Evolutionary conservation across 768 basidiomycete species (phyloP), one percentile per base, ranked within the genome.

Genomic region (Kwoniella sp.): DNA sequence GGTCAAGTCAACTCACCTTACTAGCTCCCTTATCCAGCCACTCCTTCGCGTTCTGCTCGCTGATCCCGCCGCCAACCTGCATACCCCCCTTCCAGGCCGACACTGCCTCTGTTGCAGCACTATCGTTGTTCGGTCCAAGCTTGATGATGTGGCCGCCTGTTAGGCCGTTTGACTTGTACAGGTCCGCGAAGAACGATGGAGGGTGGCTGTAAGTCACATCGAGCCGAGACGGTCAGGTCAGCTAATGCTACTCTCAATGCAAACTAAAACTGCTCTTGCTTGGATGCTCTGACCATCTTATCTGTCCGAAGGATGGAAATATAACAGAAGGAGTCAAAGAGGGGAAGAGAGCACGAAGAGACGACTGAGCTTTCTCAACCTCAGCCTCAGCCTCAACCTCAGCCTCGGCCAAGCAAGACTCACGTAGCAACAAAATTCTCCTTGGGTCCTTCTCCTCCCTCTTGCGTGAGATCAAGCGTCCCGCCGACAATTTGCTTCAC

Each of bases 401-500:
- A 34, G 34, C 41, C 41, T 45, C 41, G 50, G 11, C 15, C 50
- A 41, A 41, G 9, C 37, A n/a, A 12, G n/a, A 83, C 86, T 72
- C 73, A 89, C 94, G 87, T 90, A 66, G 94, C 87, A 48, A 96
- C 87, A 75, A 94, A 98, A 80, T 99, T 98, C 23, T 69, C 63
- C 37, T 61, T 66, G 13, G 68, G 64, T 20, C 68, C 92, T 94
- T 79, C 86, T 86, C 70, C 96, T 84, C 45, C 77, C 86, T 34
- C 85, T 78, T 25, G 80, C 72, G 48, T 61, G 8, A 78, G 50
- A 22, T 90, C 90, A 30, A 99, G 85, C 3, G 93, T 94, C 2
- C 94, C 92, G 48, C 96, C 96, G 15, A 99, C 91, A 60, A 99
- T 97, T 82, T 99, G 96, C 82, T 98, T 98, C 63, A 99, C 96